Base-by-base conservation (phyloP, 176 grass and related monocot genomes). In the Oryza glaberrima region DNA sequence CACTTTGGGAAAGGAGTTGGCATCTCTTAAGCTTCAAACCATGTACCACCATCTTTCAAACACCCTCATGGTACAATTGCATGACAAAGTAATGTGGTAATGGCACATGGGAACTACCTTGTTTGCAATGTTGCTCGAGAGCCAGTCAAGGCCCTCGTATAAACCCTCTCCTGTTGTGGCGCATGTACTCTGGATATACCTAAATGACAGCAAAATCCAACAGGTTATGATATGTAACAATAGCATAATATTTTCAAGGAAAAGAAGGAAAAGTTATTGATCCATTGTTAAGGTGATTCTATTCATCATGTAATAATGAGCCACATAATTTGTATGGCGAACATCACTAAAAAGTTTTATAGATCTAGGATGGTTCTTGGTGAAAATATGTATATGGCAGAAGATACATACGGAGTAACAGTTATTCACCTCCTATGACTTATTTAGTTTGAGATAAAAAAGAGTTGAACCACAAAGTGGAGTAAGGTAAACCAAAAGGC, bases 111-210 rank as follows among this genome's bases (percentile, higher is more conserved):
- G 40, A 87, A 75, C 28, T 86, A 90, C 91, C 91, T 93, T 93
- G 88, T 81, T 87, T 61, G 91, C 91, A 90, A 90, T 93, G 73
- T 93, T 93, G 78, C 81, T 93, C 22, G 91, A 93, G 68, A 90
- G 91, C 91, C 91, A 93, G 36, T 93, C 91, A 32, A 93, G 91
- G 82, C 88, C 91, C 81, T 93, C 88, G 4, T 90, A 93, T 47
- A 93, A 87, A 69, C 91, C 91, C 75, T 93, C 91, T 67, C 91
- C 88, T 70, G 91, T 90, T 51, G 91, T 93, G 49, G 91, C 91
- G 44, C 88, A 93, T 28, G 91, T 90, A 77, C 91, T 90, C 88
- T 90, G 91, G 60, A 93, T 93, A 68, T 93, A 93, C 91, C 91
- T 93, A 73, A 3, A n/a, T 74, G 35, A 69, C 11, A 45, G 3